Evolutionary conservation across 1,284 basidiomycete genomes (phyloP).

Genomic region (Prillingera fragicola): DNA sequence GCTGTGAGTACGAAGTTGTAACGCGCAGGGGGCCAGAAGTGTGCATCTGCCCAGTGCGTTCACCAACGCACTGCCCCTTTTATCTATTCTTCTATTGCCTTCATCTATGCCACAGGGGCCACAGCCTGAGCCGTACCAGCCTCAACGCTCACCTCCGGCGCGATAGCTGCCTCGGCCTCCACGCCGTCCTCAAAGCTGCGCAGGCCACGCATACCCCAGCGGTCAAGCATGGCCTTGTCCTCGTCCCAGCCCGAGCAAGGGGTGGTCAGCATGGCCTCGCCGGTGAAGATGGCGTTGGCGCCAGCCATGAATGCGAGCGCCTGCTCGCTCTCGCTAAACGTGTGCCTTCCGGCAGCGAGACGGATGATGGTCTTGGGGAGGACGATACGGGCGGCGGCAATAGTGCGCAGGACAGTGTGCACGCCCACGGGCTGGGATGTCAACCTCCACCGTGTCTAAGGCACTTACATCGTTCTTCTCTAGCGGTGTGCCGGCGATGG

Average conservation of each 20-base stretch:
- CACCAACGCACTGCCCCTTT: too few relatives aligned
- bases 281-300: conserved; percentile 96
- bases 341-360: conserved; percentile 88
- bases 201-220: conserved; percentile 92
- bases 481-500: conserved; percentile 58
- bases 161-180: conserved; percentile 13
- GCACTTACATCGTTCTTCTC: conserved; percentile 52
- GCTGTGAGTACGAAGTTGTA: too few relatives aligned
- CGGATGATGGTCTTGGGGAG: conserved; percentile 91
- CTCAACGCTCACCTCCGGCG: too few relatives aligned
- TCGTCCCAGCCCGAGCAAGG: conserved; percentile 91
- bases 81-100: too few relatives aligned
- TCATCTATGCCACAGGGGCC: too few relatives aligned
- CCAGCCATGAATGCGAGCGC: conserved; percentile 87
- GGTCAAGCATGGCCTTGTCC: conserved; percentile 88
- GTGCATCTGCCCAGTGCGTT: too few relatives aligned
- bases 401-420: conserved; percentile 83
- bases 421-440: conserved; percentile 66
- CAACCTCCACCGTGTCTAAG: too few relatives aligned
- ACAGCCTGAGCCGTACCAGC: too few relatives aligned
- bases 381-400: conserved; percentile 89
- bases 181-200: conserved; percentile 63
- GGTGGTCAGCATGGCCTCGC: conserved; percentile 94
- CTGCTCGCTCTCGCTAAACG: conserved; percentile 84
- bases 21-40: too few relatives aligned